phyloP scores from a whole-genome alignment of 2,329 filamentous ascomycete genomes.

The Nothomitra cinnamomea region DNA sequence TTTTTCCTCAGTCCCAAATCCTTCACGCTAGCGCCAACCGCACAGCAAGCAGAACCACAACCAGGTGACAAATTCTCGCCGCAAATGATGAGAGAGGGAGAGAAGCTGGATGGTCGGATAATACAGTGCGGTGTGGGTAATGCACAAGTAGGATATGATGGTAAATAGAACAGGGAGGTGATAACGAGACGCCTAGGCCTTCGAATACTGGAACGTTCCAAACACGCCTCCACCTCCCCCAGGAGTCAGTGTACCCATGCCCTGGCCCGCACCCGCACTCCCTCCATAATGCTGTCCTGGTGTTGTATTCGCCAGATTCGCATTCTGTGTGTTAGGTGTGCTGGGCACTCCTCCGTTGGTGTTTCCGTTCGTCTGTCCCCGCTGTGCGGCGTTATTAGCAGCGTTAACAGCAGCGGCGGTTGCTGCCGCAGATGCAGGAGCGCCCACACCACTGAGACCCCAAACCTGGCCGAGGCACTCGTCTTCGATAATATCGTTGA shows the following conservation, averaged over 20 bases:
- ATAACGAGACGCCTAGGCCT: not conserved
- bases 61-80: no score
- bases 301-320: constrained; percentile 30
- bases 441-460: constrained; percentile 54
- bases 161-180: not conserved
- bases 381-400: constrained; percentile 24
- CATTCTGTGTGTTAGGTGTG: constrained; percentile 45
- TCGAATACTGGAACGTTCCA: constrained; percentile 40
- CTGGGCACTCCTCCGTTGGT: constrained; percentile 44
- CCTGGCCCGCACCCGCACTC: constrained; percentile 34
- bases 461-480: constrained; percentile 82
- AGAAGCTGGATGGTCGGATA: no score
- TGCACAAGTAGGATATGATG: no score
- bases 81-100: no score
- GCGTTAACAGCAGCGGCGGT: constrained; percentile 25
- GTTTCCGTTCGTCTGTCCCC: constrained; percentile 34
- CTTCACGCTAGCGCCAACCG: no score
- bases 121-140: no score
- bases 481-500: constrained; percentile 62
- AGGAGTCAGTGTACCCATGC: constrained; percentile 60
- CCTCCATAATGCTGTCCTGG: constrained; percentile 25
- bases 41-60: no score
- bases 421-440: constrained; percentile 40
- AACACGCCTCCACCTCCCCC: constrained; percentile 60
- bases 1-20: no score